phyloP scores from a whole-genome alignment of 768 basidiomycete species.

The Candolleomyces aberdarensis region DNA sequence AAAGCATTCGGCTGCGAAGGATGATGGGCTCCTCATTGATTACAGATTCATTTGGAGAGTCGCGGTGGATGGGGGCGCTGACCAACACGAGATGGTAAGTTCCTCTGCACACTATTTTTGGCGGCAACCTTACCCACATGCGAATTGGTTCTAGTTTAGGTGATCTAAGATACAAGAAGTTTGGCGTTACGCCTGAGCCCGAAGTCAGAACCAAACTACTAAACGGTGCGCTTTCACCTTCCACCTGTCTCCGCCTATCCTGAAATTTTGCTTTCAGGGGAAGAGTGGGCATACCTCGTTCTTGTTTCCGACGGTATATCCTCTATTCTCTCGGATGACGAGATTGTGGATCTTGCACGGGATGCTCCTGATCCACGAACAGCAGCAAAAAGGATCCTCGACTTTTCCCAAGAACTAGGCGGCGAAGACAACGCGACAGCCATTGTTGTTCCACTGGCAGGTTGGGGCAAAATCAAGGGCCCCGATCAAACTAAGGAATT shows the following conservation, averaged over 20 bases:
- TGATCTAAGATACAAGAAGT: conserved; percentile 84
- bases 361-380: conserved; percentile 64
- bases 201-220: conserved; percentile 77
- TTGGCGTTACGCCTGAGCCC: conserved; percentile 91
- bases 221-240: conserved; percentile 47
- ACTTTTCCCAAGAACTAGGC: conserved; percentile 84
- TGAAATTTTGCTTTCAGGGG: conserved; percentile 40
- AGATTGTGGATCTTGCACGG: conserved; percentile 88
- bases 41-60: conserved; percentile 93
- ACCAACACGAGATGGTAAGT: conserved; percentile 84
- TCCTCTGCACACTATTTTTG: neutral
- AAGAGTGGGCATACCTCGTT: conserved; percentile 83
- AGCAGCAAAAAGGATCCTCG: conserved; percentile 81
- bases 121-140: neutral
- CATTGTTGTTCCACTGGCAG: conserved; percentile 86
- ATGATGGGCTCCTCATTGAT: conserved; percentile 90
- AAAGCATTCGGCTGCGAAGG: conserved; percentile 78
- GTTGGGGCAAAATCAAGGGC: conserved; percentile 84
- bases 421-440: conserved; percentile 91
- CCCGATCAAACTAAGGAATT: conserved; percentile 80
- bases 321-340: conserved; percentile 87
- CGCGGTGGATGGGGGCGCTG: conserved; percentile 92
- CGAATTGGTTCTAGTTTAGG: conserved; percentile 57
- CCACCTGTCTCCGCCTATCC: neutral
- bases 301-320: conserved; percentile 94